phyloP scores from a whole-genome alignment of 2,329 filamentous ascomycete genomes.

The Claviceps sp. region DNA sequence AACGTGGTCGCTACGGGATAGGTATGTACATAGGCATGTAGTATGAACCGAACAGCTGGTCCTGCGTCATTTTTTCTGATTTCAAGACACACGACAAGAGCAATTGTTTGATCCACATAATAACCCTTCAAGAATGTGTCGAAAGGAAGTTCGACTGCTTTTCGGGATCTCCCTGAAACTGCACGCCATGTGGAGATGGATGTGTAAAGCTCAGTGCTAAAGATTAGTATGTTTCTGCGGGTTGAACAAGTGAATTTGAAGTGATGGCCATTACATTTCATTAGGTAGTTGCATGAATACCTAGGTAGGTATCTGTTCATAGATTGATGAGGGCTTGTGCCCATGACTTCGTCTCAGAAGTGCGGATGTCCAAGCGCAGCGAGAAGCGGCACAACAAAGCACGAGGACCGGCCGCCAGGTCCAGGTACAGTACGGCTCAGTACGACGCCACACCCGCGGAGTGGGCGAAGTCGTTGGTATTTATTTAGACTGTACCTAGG shows the following conservation, averaged over 20 bases:
- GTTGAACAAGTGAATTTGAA: too few species aligned
- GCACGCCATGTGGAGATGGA: neutral
- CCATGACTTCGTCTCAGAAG: too few species aligned
- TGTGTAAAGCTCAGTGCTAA: too few species aligned
- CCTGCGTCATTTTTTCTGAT: neutral
- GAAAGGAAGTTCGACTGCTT: neutral
- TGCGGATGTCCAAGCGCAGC: neutral
- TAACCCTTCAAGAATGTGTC: neutral
- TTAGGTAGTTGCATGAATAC: too few species aligned
- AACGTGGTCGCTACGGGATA: slow-evolving; percentile 2
- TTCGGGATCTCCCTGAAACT: neutral
- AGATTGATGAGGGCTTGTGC: too few species aligned
- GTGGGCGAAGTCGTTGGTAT: neutral
- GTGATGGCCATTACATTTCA: too few species aligned
- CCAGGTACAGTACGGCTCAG: neutral
- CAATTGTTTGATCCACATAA: neutral
- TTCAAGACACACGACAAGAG: neutral
- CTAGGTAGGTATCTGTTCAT: too few species aligned
- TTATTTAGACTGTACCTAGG: neutral
- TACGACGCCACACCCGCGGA: neutral
- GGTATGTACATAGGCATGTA: too few species aligned
- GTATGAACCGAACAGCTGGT: neutral
- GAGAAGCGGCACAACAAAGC: neutral
- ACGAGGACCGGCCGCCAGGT: neutral
- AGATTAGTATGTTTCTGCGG: too few species aligned